phyloP scores from a whole-genome alignment of 2,329 filamentous ascomycete genomes.

The Talaromyces islandicus region DNA sequence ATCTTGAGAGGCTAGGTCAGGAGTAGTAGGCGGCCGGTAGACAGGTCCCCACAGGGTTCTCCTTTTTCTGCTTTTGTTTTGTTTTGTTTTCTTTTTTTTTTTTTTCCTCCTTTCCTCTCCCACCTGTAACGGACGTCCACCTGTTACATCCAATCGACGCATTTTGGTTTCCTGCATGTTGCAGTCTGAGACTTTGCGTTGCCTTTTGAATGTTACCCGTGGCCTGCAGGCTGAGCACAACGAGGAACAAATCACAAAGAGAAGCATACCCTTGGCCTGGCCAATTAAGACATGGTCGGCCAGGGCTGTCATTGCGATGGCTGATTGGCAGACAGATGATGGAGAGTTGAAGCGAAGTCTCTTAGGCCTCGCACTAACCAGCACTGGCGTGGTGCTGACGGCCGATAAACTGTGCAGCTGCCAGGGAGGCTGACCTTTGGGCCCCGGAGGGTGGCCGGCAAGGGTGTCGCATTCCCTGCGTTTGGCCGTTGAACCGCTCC shows the following conservation, averaged over 20 bases:
- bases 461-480: background rate
- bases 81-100: background rate
- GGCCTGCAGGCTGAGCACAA: background rate
- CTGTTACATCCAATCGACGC: background rate
- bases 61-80: background rate
- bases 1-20: background rate
- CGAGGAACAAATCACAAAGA: background rate
- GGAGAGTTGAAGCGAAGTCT: background rate
- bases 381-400: background rate
- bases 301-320: background rate
- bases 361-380: background rate
- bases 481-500: background rate
- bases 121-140: background rate
- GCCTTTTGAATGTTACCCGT: background rate
- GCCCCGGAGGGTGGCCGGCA: background rate
- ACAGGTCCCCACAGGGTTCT: background rate
- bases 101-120: background rate
- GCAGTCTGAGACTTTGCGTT: background rate
- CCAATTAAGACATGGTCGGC: background rate
- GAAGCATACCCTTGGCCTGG: background rate
- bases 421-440: background rate
- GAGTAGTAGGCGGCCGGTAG: background rate
- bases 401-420: background rate
- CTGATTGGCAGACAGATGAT: background rate
- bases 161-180: background rate